Percentiles rank a stretch among this genome's conserved stretches.
phyloP scores from a whole-genome alignment of 2,329 filamentous ascomycete genomes.

The Aspergillus alliaceus region DNA sequence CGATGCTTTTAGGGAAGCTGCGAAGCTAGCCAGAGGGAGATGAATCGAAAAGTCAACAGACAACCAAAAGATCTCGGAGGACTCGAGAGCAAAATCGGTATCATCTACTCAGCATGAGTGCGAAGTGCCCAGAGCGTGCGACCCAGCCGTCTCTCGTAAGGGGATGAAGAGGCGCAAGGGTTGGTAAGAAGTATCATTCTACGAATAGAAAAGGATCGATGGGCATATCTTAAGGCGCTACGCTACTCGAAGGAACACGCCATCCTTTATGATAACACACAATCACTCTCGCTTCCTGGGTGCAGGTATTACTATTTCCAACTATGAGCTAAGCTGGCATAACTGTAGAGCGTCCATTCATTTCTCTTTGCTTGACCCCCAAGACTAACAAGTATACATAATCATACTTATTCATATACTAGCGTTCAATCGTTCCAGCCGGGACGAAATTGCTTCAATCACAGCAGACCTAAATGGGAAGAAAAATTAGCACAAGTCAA shows the following conservation, averaged over 20 bases:
- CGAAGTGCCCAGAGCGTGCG: neutral
- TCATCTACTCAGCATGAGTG: neutral
- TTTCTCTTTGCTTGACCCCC: neutral
- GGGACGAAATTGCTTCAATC: constrained; percentile 44
- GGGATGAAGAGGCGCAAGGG: neutral
- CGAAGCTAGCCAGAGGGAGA: neutral
- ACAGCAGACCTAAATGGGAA: constrained; percentile 37
- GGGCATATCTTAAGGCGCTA: too few species aligned
- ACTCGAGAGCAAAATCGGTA: neutral
- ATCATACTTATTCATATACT: constrained; percentile 24
- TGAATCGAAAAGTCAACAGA: neutral
- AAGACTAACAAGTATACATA: neutral
- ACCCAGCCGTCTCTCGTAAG: neutral
- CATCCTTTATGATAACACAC: too few species aligned
- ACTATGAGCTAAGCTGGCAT: neutral
- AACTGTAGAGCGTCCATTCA: neutral
- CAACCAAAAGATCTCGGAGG: neutral
- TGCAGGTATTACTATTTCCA: too few species aligned
- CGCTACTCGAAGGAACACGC: neutral
- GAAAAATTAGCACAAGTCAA: constrained; percentile 9
- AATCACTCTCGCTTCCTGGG: neutral
- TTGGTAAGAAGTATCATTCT: neutral
- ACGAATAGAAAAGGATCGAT: too few species aligned
- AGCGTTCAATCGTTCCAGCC: constrained; percentile 40
- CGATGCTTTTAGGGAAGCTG: neutral